Evolutionary conservation across 106 monocot species (phyloP), one percentile per base, ranked within the genome.

Genomic region (Triglochin maritima): DNA sequence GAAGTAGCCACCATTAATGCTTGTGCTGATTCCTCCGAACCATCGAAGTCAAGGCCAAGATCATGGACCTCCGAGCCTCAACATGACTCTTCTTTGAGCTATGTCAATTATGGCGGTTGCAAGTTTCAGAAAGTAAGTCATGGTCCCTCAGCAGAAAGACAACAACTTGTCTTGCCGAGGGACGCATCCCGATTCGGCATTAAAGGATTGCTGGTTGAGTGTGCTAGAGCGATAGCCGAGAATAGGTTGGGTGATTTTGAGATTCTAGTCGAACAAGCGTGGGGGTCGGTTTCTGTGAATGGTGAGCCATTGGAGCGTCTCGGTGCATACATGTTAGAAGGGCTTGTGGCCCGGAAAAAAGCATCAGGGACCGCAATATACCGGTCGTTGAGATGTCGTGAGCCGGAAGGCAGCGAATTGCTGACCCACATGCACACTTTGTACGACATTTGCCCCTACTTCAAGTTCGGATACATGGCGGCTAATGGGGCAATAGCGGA

Each of bases 401-500:
- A 81, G 47, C 92, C 92, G 9, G 83, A 79, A 62, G 84, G 85
- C 50, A 79, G 73, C 11, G 92, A 93, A 49, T 79, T 90, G 6
- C 71, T 90, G 7, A 86, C 86, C 6, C 78, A 84, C 69, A 90
- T 84, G 86, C 72, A 71, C 15, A 79, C 80, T 6, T 65, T 93
- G 7, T 93, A 93, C 43, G 88, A 93, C 65, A 78, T 86, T 42
- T 93, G 92, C 48, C 92, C 92, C 2, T 93, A 88, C 78, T 79
- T 93, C 72, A 93, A 93, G 71, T 93, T 93, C 15, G 88, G 92
- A 2, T 88, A 93, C 72, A 93, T 93, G 88, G 88, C 92, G 0
- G 92, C 88, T 47, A 93, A 93, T 48, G 92, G 92, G 8, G 92
- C 92, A 14, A 93, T 93, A 49, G 92, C 92, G 5, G 92, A 93